Conservation (phyloP, 345 rosid genomes). For the Bruguiera gymnorhiza region DNA sequence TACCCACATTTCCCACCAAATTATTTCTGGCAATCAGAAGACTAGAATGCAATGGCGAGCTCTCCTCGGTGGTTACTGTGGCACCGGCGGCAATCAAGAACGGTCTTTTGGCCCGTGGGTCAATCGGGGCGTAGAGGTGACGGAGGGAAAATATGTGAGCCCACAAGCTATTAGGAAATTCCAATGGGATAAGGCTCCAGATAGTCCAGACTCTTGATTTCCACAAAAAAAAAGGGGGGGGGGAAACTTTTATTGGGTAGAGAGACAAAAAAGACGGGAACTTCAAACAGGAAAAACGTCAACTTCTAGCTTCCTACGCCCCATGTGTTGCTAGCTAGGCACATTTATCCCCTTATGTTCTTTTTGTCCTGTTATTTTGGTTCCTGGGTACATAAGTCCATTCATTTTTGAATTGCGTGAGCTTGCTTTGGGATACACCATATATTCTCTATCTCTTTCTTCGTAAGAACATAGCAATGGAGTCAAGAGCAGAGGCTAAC, state of each 20-base stretch:
- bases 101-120: no score
- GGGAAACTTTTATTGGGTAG: no score
- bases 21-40: no score
- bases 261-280: not conserved
- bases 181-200: constrained; percentile 48
- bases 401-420: not conserved
- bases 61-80: no score
- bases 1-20: no score
- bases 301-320: constrained; percentile 41
- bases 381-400: constrained; percentile 13
- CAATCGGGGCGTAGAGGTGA: no score
- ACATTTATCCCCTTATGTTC: constrained; percentile 19
- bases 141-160: constrained; percentile 17
- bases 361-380: no score
- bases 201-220: constrained; percentile 20
- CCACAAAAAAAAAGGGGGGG: constrained; percentile 62
- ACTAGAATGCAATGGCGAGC: no score
- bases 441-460: not conserved
- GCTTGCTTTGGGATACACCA: constrained; percentile 10
- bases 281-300: constrained; percentile 27
- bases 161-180: constrained; percentile 25
- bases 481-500: constrained; percentile 42
- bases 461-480: constrained; percentile 32
- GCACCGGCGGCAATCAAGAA: no score
- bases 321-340: constrained; percentile 10